phyloP scores from a whole-genome alignment of 805 yeast species.

The Saturnispora besseyi region DNA sequence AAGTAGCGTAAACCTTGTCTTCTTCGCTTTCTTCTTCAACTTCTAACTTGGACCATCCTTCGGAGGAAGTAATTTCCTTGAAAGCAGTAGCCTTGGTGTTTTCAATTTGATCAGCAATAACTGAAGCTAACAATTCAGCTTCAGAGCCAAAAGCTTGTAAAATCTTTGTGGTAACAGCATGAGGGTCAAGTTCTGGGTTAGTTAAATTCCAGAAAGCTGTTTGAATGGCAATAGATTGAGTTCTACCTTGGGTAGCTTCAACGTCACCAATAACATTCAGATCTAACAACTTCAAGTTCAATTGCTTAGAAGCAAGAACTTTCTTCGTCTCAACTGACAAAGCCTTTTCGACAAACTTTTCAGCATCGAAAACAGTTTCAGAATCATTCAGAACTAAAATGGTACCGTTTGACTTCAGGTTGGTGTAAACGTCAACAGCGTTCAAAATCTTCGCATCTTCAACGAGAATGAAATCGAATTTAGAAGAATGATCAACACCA shows the following conservation, averaged over 20 bases:
- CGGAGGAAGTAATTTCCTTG: conserved; percentile 29
- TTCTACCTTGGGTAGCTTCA: conserved; percentile 67
- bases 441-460: conserved; percentile 49
- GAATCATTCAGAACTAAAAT: conserved; percentile 36
- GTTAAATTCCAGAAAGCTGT: conserved; percentile 72
- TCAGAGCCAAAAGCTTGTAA: conserved; percentile 75
- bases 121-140: conserved; percentile 70
- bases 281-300: conserved; percentile 52
- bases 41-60: conserved; percentile 24
- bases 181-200: conserved; percentile 47
- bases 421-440: conserved; percentile 52
- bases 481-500: conserved; percentile 33
- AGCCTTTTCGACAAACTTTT: conserved; percentile 39
- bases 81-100: conserved; percentile 41
- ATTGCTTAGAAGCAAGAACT: conserved; percentile 41
- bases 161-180: conserved; percentile 65
- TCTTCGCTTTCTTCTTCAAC: conserved; percentile 23
- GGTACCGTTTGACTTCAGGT: conserved; percentile 47
- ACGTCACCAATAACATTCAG: conserved; percentile 53
- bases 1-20: conserved; percentile 41
- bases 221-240: conserved; percentile 65
- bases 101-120: conserved; percentile 55
- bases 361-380: conserved; percentile 32
- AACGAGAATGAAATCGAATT: conserved; percentile 57
- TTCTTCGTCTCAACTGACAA: conserved; percentile 48